Percentiles rank a stretch among this genome's conserved stretches.
Evolutionary conservation across 305 asterid genomes (phyloP).

Genomic region (Fraxinus xanthoxyloides): DNA sequence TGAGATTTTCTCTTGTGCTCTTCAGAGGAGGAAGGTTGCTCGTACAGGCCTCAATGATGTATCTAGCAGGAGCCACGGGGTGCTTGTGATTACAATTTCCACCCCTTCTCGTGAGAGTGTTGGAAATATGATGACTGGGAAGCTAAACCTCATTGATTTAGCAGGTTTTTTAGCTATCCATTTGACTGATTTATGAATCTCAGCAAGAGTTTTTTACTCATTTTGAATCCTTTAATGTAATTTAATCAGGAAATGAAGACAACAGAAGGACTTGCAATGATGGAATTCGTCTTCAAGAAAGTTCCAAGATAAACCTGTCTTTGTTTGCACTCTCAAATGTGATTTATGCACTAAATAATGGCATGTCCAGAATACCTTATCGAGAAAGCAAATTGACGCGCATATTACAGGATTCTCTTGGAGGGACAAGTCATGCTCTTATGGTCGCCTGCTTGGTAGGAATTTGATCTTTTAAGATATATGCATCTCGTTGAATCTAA

Average conservation of each 20-base stretch:
- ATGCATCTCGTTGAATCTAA: neutral
- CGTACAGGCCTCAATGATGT: conserved; percentile 71
- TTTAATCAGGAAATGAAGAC: conserved; percentile 76
- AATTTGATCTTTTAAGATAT: conserved; percentile 1
- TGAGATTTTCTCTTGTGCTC: conserved; percentile 57
- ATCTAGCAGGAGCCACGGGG: conserved; percentile 93
- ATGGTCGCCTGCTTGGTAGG: conserved; percentile 90
- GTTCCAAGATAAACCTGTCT: conserved; percentile 87
- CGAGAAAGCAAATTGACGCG: conserved; percentile 94
- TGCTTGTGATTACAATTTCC: conserved; percentile 53
- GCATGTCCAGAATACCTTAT: conserved; percentile 61
- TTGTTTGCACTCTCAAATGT: conserved; percentile 83
- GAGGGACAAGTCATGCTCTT: conserved; percentile 78
- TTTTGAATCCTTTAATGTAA: conserved; percentile 15
- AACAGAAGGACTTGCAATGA: conserved; percentile 70
- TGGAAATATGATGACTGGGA: conserved; percentile 46
- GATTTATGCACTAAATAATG: conserved; percentile 74
- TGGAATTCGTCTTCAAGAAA: conserved; percentile 89
- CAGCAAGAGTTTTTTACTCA: neutral
- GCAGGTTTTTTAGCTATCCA: conserved; percentile 56
- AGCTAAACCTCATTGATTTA: conserved; percentile 86
- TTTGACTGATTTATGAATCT: neutral
- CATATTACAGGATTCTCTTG: conserved; percentile 91
- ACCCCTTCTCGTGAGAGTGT: conserved; percentile 40
- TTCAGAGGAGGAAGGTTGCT: conserved; percentile 76